phyloP scores from a whole-genome alignment of 768 basidiomycete genomes.

The Boletus bicolor region DNA sequence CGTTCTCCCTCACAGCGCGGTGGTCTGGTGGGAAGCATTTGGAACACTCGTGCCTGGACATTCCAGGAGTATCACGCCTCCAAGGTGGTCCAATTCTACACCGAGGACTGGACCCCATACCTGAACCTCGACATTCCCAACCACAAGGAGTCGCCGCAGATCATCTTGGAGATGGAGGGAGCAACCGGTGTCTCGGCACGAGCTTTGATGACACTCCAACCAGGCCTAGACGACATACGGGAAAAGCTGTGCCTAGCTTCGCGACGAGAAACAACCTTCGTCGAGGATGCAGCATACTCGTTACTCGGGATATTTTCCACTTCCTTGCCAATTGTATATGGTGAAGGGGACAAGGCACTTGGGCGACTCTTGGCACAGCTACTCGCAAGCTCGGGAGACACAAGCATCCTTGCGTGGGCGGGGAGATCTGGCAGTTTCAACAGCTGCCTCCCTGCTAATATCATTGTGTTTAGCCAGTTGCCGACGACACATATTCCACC shows the following conservation, averaged over 20 bases:
- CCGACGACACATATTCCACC: neutral
- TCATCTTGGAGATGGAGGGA: constrained; percentile 8
- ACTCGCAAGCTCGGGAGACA: constrained; percentile 4
- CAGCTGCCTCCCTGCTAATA: constrained; percentile 6
- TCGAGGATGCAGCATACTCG: constrained; percentile 15
- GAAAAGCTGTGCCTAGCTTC: constrained; percentile 15
- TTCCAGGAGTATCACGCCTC: constrained; percentile 8
- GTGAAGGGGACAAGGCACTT: constrained; percentile 4
- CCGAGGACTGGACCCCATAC: neutral
- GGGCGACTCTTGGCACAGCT: constrained; percentile 7
- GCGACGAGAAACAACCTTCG: neutral
- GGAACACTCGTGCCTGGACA: constrained; percentile 8
- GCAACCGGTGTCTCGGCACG: neutral
- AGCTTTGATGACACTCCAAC: neutral
- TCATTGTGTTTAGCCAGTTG: neutral
- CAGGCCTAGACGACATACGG: constrained; percentile 3
- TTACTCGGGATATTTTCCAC: constrained; percentile 7
- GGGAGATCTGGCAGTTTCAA: constrained; percentile 7
- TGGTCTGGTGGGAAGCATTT: neutral
- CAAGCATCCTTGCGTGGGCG: constrained; percentile 8
- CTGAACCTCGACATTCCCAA: neutral
- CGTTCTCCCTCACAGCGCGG: neutral
- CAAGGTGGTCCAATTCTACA: constrained; percentile 8
- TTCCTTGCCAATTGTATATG: constrained; percentile 5
- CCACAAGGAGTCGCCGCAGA: constrained; percentile 4